These are phyloP conservation scores for Cyclotella choctawhatcheeana DNA, from an alignment of 108 stramenopile species.

Conservation along the genomic window DNA sequence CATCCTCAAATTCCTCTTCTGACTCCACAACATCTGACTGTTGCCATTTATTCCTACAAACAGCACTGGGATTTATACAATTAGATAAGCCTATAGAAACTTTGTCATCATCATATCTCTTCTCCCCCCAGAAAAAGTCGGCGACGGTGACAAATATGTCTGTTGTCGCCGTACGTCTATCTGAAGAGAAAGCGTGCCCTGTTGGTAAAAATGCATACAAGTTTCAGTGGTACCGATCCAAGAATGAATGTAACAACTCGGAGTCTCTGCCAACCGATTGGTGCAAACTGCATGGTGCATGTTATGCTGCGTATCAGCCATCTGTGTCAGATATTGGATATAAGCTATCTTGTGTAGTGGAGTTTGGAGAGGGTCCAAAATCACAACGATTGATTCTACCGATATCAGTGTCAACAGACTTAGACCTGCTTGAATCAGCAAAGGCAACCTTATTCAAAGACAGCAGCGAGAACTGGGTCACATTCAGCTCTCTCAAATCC, in stretches of 20 bases:
- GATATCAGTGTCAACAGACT: constrained; percentile 49
- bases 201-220: constrained; percentile 28
- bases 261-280: constrained; percentile 38
- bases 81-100: background rate
- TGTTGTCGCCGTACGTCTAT: constrained; percentile 30
- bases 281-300: constrained; percentile 59
- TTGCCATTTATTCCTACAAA: constrained; percentile 27
- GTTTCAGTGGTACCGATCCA: constrained; percentile 72
- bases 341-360: constrained; percentile 58
- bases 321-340: constrained; percentile 63
- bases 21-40: background rate
- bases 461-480: constrained; percentile 31
- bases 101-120: constrained; percentile 3
- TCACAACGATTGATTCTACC: constrained; percentile 28
- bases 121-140: constrained; percentile 2
- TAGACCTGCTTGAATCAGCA: constrained; percentile 60
- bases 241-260: background rate
- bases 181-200: constrained; percentile 34
- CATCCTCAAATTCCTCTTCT: background rate
- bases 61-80: constrained; percentile 20
- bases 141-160: constrained; percentile 25
- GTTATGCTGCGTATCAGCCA: constrained; percentile 67
- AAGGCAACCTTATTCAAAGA: constrained; percentile 49
- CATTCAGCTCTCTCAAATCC: constrained; percentile 60
- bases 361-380: constrained; percentile 22